These are phyloP conservation scores for Gypsophila paniculata DNA, from an alignment of 179 eudicot genomes.

Conservation along the genomic window DNA sequence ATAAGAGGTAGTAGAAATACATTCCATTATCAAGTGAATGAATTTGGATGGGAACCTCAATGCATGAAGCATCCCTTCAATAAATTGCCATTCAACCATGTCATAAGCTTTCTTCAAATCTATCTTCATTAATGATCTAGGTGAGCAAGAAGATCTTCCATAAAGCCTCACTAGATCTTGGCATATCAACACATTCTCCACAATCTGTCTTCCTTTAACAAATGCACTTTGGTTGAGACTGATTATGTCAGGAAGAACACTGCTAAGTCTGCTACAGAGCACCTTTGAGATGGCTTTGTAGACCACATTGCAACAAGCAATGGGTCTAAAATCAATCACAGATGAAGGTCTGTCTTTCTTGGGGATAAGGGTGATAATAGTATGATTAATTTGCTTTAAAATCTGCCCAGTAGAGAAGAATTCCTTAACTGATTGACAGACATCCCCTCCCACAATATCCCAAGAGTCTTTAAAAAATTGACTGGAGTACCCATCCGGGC, in stretches of 20 bases:
- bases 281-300: too few species aligned
- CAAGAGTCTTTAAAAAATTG: not conserved
- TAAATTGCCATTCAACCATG: too few species aligned
- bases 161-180: too few species aligned
- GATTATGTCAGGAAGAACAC: not conserved
- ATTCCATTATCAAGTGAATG: not conserved
- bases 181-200: too few species aligned
- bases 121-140: too few species aligned
- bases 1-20: not conserved
- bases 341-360: too few species aligned
- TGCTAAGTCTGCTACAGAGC: not conserved
- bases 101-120: too few species aligned
- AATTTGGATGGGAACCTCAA: not conserved
- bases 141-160: too few species aligned
- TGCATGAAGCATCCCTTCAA: not conserved
- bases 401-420: not conserved
- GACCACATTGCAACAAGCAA: not conserved
- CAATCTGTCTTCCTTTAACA: too few species aligned
- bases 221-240: not conserved
- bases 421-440: not conserved
- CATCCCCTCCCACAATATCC: not conserved
- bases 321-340: not conserved
- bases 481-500: not conserved
- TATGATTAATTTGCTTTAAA: not conserved
- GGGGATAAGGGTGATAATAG: too few species aligned